phyloP scores from a whole-genome alignment of 805 yeast species.

The Helenozyma baotianmanensis region DNA sequence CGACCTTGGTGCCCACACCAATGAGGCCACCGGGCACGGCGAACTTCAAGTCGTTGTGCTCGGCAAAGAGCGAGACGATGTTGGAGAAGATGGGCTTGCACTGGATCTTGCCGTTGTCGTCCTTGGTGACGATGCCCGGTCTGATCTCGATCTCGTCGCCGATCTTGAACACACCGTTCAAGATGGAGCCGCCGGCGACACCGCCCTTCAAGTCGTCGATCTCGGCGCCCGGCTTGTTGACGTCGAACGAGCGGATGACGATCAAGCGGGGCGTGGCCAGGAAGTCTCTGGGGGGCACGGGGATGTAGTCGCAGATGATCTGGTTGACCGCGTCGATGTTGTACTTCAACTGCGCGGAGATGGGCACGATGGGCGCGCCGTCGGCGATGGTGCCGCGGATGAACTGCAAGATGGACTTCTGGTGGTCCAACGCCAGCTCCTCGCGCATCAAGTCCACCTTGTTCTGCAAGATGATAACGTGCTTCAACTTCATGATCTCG shows the following conservation, averaged over 20 bases:
- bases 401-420: constrained; percentile 85
- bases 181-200: constrained; percentile 99
- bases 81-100: constrained; percentile 95
- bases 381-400: constrained; percentile 98
- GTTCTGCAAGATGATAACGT: constrained; percentile 92
- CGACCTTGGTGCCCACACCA: constrained; percentile 99
- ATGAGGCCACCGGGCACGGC: constrained; percentile 99
- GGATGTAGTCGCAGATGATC: constrained; percentile 90
- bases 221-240: constrained; percentile 97
- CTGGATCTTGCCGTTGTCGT: constrained; percentile 80
- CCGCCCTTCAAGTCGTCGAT: constrained; percentile 97
- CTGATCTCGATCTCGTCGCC: constrained; percentile 99
- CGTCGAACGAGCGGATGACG: constrained; percentile 97
- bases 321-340: constrained; percentile 98
- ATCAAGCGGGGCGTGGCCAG: constrained; percentile 89
- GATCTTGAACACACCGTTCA: constrained; percentile 92
- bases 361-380: constrained; percentile 98
- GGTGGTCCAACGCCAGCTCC: constrained; percentile 92
- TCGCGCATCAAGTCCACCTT: constrained; percentile 98
- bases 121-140: constrained; percentile 98
- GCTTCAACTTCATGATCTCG: constrained; percentile 97
- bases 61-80: constrained; percentile 92
- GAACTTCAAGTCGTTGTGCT: constrained; percentile 93
- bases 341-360: constrained; percentile 96
- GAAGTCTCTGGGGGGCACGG: constrained; percentile 95